These are phyloP conservation scores for Aethionema arabicum DNA, from an alignment of 345 rosid genomes.

Conservation along the genomic window DNA sequence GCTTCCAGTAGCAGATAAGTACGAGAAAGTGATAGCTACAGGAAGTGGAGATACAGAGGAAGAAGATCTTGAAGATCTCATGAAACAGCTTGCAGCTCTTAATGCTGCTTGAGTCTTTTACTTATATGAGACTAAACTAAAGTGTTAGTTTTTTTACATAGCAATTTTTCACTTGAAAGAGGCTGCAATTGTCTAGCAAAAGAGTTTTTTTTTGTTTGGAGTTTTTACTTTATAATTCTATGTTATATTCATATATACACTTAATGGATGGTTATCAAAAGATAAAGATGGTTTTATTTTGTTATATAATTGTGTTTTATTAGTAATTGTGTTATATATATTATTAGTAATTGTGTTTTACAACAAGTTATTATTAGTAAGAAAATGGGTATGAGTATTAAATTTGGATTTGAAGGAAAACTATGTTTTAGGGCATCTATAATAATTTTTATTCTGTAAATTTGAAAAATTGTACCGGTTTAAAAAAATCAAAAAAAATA, in stretches of 20 bases:
- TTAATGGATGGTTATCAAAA: neutral
- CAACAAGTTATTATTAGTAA: no score
- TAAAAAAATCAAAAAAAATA: no score
- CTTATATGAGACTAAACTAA: neutral
- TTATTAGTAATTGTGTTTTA: no score
- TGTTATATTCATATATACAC: conserved; percentile 21
- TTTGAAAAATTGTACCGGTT: no score
- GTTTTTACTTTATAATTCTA: conserved; percentile 3
- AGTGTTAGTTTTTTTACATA: neutral
- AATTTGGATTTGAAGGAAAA: no score
- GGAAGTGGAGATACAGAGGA: conserved; percentile 48
- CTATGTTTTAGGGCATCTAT: no score
- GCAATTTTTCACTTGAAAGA: conserved; percentile 17
- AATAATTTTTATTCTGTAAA: no score
- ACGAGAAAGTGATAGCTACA: conserved; percentile 40
- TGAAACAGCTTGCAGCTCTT: conserved; percentile 84
- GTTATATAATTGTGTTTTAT: no score
- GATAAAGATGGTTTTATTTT: no score
- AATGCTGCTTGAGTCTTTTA: conserved; percentile 51
- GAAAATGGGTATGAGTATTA: no score
- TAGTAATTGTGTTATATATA: no score
- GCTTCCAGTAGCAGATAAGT: conserved; percentile 79
- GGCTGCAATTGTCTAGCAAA: conserved; percentile 27
- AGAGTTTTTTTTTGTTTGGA: conserved; percentile 1
- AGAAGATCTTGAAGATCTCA: conserved; percentile 67